Evolutionary conservation across 2,329 filamentous ascomycete species (phyloP).

Genomic region (Colletotrichum godetiae): DNA sequence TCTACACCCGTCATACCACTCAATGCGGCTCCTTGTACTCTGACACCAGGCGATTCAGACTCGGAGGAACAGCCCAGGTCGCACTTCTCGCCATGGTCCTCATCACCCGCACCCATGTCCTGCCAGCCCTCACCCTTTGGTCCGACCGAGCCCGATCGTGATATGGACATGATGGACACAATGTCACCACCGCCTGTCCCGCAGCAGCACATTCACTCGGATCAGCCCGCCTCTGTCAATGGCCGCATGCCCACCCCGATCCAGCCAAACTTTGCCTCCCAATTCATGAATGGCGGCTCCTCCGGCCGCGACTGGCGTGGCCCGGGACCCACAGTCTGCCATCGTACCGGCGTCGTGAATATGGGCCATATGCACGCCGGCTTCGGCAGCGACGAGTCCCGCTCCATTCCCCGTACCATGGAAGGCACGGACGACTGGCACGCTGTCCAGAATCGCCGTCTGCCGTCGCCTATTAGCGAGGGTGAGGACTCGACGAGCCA

Average conservation of each 20-base stretch:
- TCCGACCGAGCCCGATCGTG: slow-evolving; percentile 45
- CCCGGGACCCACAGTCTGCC: slow-evolving; percentile 42
- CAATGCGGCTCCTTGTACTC: slow-evolving; percentile 38
- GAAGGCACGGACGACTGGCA: slow-evolving; percentile 61
- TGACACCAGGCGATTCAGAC: slow-evolving; percentile 54
- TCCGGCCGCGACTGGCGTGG: slow-evolving; percentile 59
- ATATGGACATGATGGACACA: slow-evolving; percentile 60
- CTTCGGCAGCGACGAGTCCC: slow-evolving; percentile 49
- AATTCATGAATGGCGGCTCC: slow-evolving; percentile 50
- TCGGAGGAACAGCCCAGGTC: slow-evolving; percentile 50
- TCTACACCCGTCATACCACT: slow-evolving; percentile 30
- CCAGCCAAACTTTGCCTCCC: slow-evolving; percentile 67
- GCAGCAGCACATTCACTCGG: slow-evolving; percentile 40
- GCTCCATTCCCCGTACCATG: slow-evolving; percentile 61
- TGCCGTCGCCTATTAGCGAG: slow-evolving; percentile 72
- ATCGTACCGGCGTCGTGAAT: slow-evolving; percentile 49
- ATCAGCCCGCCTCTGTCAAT: slow-evolving; percentile 40
- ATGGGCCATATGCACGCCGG: slow-evolving; percentile 53
- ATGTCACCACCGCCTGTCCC: slow-evolving; percentile 42
- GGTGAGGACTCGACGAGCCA: slow-evolving; percentile 54
- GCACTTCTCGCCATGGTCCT: slow-evolving; percentile 47
- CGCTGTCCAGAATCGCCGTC: slow-evolving; percentile 61
- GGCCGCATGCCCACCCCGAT: slow-evolving; percentile 70
- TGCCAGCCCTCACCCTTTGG: slow-evolving; percentile 39
- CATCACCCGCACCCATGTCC: slow-evolving; percentile 38